These are phyloP conservation scores for Naematelia aurantialba DNA, from an alignment of 768 basidiomycete genomes.

Conservation along the genomic window DNA sequence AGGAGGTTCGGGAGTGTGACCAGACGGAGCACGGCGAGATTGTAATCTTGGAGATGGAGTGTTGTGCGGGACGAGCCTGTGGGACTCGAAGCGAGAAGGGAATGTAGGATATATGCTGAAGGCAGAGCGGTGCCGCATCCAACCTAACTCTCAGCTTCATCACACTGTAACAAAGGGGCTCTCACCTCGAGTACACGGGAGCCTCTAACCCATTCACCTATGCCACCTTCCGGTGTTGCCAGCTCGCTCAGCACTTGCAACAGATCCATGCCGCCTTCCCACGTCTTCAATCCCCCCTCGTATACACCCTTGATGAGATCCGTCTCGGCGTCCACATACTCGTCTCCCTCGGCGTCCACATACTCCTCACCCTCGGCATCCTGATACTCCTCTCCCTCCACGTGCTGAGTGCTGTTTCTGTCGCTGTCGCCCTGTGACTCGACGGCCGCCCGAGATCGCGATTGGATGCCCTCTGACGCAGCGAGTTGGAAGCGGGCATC, in stretches of 20 bases:
- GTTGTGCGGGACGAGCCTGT: conserved; percentile 51
- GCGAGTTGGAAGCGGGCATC: conserved; percentile 88
- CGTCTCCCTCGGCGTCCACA: conserved; percentile 48
- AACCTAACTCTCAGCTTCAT: conserved; percentile 56
- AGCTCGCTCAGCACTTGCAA: conserved; percentile 56
- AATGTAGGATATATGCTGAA: conserved; percentile 65
- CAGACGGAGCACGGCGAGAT: conserved; percentile 70
- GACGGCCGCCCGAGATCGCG: no score
- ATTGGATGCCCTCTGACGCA: conserved; percentile 6
- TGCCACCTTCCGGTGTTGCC: conserved; percentile 23
- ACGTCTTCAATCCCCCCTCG: conserved; percentile 94
- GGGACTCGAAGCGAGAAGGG: conserved; percentile 51
- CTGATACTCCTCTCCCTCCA: conserved; percentile 17
- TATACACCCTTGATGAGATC: conserved; percentile 90
- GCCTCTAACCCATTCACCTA: conserved; percentile 51
- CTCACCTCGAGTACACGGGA: conserved; percentile 70
- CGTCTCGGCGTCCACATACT: conserved; percentile 74
- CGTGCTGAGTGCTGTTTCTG: no score
- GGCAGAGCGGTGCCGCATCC: conserved; percentile 93
- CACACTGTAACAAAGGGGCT: conserved; percentile 1
- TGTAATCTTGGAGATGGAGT: conserved; percentile 89
- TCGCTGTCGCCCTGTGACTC: no score
- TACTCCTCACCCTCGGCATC: not conserved
- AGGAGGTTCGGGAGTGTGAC: conserved; percentile 53
- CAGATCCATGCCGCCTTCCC: conserved; percentile 92